Base-by-base conservation (phyloP, 176 grass and related monocot species). In the Microstegium vimineum region DNA sequence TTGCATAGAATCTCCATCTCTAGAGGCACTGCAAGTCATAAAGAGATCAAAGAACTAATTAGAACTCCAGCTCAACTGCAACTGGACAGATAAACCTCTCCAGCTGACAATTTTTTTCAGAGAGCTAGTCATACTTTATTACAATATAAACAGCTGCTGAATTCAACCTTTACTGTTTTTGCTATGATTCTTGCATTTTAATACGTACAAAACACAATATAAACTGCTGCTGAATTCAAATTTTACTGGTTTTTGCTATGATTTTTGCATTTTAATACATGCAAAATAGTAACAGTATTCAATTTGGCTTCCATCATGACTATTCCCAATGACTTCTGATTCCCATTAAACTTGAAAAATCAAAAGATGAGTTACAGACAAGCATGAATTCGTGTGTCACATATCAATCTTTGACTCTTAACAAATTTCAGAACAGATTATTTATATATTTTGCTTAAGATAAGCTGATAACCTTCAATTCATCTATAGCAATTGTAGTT, bases 1-100 rank as follows among this genome's bases (percentile, higher is more conserved):
- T 47, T 43, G 78, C 56, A 36, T 5, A 20, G 27, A 18, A 77
- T 81, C 26, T 77, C 14, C 65, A 23, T 25, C 57, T 46, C 15
- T 46, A 23, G 30, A 82, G 69, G n/a, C 34, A 36, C 78, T 86
- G 88, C 73, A 82, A 66, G 40, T 82, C 45, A 78, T 25, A 83
- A 22, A 32, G 56, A 54, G n/a, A 52, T 40, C 81, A 79, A 43
- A 15, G 52, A 6, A 74, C 38, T 32, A 45, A 64, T 56, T 71
- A 89, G 34, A 26, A 56, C 38, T 71, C 9, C 42, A 56, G 57
- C 35, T 65, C 42, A 63, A 25, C 76, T 61, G 66, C 36, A 64
- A 54, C 27, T 46, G 75, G 20, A 47, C 8, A 60, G 14, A 73
- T 37, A 66, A 66, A 79, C 26, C 51, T 88, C 7, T 8, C 1